phyloP scores from a whole-genome alignment of 192 early-diverging fungal genomes.

The Dissophora ornata region DNA sequence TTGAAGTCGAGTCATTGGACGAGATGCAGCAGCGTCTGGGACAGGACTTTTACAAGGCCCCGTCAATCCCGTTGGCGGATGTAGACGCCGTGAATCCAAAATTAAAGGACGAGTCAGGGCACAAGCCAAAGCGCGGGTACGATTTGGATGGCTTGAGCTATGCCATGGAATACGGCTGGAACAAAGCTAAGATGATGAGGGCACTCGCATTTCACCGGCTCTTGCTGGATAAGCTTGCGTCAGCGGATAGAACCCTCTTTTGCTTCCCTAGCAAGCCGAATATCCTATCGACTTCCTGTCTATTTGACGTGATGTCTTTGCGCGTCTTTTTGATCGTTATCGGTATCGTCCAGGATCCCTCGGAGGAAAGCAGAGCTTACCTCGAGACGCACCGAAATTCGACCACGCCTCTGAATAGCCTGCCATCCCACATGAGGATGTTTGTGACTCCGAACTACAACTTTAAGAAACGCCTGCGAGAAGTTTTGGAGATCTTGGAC shows the following conservation, averaged over 20 bases:
- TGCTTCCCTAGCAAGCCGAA: neutral
- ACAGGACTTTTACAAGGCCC: constrained; percentile 12
- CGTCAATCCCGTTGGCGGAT: constrained; percentile 9
- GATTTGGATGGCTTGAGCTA: constrained; percentile 25
- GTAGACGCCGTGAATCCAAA: constrained; percentile 1
- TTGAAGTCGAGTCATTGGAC: constrained; percentile 57
- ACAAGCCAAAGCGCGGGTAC: constrained; percentile 3
- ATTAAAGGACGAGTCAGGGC: neutral
- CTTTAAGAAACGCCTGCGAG: constrained; percentile 39
- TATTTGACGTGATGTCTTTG: constrained; percentile 44
- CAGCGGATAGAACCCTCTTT: constrained; percentile 18
- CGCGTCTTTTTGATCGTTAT: constrained; percentile 53
- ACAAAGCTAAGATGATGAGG: constrained; percentile 60
- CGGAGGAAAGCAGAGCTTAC: constrained; percentile 4
- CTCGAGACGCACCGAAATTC: constrained; percentile 19
- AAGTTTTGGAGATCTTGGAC: constrained; percentile 42
- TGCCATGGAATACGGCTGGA: constrained; percentile 52
- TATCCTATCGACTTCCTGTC: constrained; percentile 27
- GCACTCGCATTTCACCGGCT: constrained; percentile 56
- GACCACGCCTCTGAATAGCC: neutral
- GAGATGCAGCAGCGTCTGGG: constrained; percentile 55
- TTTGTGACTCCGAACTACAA: constrained; percentile 4
- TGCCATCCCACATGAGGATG: constrained; percentile 12
- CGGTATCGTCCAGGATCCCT: constrained; percentile 20
- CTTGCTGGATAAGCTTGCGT: constrained; percentile 37